Evolutionary conservation across 306 rosid species (phyloP).

Genomic region (Abrus pulchellus): DNA sequence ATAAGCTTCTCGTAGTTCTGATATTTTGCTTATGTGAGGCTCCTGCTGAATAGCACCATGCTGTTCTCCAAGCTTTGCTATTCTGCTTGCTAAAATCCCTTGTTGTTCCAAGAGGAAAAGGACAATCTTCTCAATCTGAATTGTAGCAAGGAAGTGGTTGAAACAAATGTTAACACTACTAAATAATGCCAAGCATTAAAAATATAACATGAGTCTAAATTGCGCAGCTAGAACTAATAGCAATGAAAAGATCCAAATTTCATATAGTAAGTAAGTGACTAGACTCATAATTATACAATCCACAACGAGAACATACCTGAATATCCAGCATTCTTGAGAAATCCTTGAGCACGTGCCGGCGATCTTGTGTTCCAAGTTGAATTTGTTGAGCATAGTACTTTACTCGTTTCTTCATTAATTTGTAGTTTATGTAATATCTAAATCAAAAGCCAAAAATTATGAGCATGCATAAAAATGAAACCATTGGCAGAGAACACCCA

Average conservation of each 20-base stretch:
- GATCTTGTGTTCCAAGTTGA: conserved; percentile 78
- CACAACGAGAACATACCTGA: conserved; percentile 62
- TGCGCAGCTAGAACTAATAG: neutral
- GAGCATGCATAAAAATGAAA: conserved; percentile 31
- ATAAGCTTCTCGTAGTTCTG: conserved; percentile 75
- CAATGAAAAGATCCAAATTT: conserved; percentile 18
- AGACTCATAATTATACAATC: conserved; percentile 8
- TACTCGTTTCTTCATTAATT: conserved; percentile 87
- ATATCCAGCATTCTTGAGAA: conserved; percentile 89
- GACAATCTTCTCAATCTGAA: conserved; percentile 88
- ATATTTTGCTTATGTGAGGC: conserved; percentile 68
- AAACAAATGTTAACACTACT: conserved; percentile 28
- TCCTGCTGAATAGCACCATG: conserved; percentile 65
- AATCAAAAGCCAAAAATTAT: conserved; percentile 34
- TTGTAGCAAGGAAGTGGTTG: conserved; percentile 32
- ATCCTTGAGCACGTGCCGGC: conserved; percentile 82
- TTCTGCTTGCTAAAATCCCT: conserved; percentile 84
- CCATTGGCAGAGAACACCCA: neutral
- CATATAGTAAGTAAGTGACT: neutral
- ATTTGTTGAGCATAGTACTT: conserved; percentile 82
- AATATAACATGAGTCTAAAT: neutral
- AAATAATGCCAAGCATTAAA: conserved; percentile 5
- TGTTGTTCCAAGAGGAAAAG: conserved; percentile 92
- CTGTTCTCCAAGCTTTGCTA: conserved; percentile 71
- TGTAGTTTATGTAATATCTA: conserved; percentile 90